Percentiles rank a stretch among this genome's conserved stretches.
Evolutionary conservation across 768 basidiomycete species (phyloP).

Genomic region (Panaeolus papilionaceus): DNA sequence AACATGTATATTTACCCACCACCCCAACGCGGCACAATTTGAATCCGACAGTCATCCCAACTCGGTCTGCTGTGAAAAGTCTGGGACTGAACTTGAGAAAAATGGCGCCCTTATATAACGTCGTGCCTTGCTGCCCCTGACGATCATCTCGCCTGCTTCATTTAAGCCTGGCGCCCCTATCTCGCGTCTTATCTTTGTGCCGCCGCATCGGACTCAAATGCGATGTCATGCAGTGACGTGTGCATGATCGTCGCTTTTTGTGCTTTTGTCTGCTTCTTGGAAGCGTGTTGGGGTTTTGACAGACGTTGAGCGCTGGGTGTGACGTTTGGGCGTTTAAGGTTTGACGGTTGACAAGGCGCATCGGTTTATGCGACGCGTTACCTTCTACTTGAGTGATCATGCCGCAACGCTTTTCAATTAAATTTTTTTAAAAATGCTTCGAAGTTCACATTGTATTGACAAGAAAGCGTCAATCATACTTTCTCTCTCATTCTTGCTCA

Average conservation of each 20-base stretch:
- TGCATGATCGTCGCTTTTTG: neutral
- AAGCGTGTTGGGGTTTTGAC: neutral
- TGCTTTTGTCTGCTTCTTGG: neutral
- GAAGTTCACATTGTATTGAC: too few relatives aligned
- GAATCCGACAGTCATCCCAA: too few relatives aligned
- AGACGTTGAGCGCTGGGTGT: neutral
- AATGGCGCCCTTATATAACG: neutral
- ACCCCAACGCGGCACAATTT: too few relatives aligned
- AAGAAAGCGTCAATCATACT: too few relatives aligned
- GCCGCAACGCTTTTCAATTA: too few relatives aligned
- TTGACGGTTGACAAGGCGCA: too few relatives aligned
- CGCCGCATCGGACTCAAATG: neutral
- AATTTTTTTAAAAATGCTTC: too few relatives aligned
- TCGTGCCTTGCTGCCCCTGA: constrained; percentile 1
- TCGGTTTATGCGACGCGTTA: too few relatives aligned
- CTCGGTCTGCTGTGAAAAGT: neutral
- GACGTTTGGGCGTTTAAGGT: constrained; percentile 1
- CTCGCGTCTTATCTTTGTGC: neutral
- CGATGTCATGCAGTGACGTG: neutral
- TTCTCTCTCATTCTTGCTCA: too few relatives aligned
- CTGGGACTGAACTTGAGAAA: neutral
- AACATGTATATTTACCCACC: too few relatives aligned
- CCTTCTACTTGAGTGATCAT: too few relatives aligned
- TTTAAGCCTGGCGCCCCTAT: neutral
- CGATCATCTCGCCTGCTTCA: neutral